phyloP scores from a whole-genome alignment of 345 rosid genomes.

The Gossypium mustelinum region DNA sequence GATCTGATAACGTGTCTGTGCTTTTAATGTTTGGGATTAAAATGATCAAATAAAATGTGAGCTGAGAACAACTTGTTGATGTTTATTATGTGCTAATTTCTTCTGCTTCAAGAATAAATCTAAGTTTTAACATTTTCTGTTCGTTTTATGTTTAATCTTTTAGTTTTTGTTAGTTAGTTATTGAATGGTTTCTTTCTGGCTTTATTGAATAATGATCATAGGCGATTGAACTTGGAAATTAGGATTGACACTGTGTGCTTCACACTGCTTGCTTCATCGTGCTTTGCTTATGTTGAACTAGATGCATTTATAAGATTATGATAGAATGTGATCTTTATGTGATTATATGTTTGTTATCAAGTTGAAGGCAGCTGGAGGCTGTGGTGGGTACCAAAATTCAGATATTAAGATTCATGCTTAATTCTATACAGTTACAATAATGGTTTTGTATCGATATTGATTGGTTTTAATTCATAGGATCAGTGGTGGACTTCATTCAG shows the following conservation, averaged over 20 bases:
- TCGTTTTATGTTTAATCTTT: slow-evolving; percentile 1
- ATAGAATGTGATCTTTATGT: not conserved
- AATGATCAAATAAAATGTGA: not conserved
- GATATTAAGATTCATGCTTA: too few relatives aligned
- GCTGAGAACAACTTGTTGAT: not conserved
- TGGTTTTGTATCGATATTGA: too few relatives aligned
- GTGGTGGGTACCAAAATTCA: too few relatives aligned
- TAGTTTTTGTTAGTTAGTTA: not conserved
- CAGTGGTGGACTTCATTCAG: too few relatives aligned
- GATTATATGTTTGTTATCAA: not conserved
- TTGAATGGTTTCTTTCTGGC: not conserved
- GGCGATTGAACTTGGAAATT: not conserved
- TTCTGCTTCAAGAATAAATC: not conserved
- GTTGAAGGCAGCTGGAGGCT: too few relatives aligned
- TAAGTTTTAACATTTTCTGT: not conserved
- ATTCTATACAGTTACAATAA: too few relatives aligned
- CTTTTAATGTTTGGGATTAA: not conserved
- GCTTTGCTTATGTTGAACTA: not conserved
- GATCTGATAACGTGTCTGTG: not conserved
- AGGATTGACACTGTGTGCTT: not conserved
- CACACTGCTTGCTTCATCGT: not conserved
- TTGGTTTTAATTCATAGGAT: too few relatives aligned
- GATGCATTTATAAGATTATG: not conserved
- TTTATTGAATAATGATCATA: not conserved
- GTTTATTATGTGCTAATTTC: not conserved